Evolutionary conservation across 805 yeast genomes (phyloP).

Genomic region (Lipomyces yamanashiensis): DNA sequence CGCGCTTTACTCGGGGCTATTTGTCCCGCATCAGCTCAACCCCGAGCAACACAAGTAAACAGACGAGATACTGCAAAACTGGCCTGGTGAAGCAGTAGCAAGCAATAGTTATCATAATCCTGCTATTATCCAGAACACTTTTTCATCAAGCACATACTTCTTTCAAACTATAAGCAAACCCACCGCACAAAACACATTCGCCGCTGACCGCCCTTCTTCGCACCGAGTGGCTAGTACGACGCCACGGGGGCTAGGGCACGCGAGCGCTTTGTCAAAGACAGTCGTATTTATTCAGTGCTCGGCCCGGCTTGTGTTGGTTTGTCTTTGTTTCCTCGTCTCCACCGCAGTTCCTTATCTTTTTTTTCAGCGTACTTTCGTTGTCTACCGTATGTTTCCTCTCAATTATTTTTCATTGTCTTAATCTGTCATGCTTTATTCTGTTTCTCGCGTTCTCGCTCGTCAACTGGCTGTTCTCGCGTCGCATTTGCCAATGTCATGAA

Average conservation of each 20-base stretch:
- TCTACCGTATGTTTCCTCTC: background rate
- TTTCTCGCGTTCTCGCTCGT: background rate
- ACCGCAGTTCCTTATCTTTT: background rate
- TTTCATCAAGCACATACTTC: too few relatives aligned
- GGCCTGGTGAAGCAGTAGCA: too few relatives aligned
- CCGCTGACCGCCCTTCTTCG: background rate
- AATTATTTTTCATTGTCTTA: too few relatives aligned
- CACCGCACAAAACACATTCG: background rate
- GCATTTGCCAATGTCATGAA: too few relatives aligned
- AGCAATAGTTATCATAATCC: too few relatives aligned
- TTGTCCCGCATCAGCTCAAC: slow-evolving; percentile 1
- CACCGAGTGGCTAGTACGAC: slow-evolving; percentile 15
- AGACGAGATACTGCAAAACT: background rate
- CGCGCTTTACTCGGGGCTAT: slow-evolving; percentile 1
- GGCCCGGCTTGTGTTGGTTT: slow-evolving; percentile 8
- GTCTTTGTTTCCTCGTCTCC: slow-evolving; percentile 7
- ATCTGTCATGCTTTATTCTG: background rate
- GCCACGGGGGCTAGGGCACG: slow-evolving; percentile 17
- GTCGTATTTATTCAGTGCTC: slow-evolving; percentile 15
- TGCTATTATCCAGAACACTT: too few relatives aligned
- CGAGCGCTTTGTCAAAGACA: background rate
- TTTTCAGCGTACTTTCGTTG: slow-evolving; percentile 4
- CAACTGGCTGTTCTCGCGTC: background rate
- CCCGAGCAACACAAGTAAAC: background rate
- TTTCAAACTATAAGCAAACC: background rate